Base-by-base conservation (phyloP, 345 rosid genomes). In the Brassica incana region DNA sequence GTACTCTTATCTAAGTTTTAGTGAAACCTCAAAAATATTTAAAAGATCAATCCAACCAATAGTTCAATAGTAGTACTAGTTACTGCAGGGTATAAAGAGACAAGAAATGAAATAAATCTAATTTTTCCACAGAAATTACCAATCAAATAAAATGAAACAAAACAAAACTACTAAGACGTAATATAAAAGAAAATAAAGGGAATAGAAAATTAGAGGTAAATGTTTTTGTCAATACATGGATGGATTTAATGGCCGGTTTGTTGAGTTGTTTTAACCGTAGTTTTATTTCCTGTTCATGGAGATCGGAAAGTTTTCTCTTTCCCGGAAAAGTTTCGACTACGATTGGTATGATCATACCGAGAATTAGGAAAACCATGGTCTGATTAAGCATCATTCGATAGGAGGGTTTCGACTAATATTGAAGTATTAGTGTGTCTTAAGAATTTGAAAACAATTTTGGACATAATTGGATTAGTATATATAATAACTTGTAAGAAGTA, bases 181-280 rank as follows among this genome's bases (percentile, higher is more conserved):
- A 8, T 18, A 18, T 58, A 58, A 58, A 18, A 20, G 5, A 20
- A 0, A 58, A 58, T 2, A 20, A 20, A 52, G 58, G 58, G 63
- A 58, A 20, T 62, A 32, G 5, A 2, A 54, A 77, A 63, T 1
- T 45, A 40, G 6, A n/a, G 15, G 48, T 9, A 30, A 64, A 52
- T 33, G 36, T 43, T 14, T 56, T 30, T 74, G 35, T 32, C 15
- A 43, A 27, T 68, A 90, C 94, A 88, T 86, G 64, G 70, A 90
- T 79, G 76, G 85, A 84, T 76, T 87, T 88, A 43, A 84, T 73
- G 56, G 90, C 81, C 2, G 92, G 88, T 85, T 90, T 90, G 82
- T 90, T 88, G 50, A 90, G 78, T 74, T 83, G 87, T 38, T 88
- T 85, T 85, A 89, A 74, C 65, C 82, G 87, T 71, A 78, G 75